phyloP scores from a whole-genome alignment of 352 stramenopile genomes.

The Phytopythium chamaehyphon region DNA sequence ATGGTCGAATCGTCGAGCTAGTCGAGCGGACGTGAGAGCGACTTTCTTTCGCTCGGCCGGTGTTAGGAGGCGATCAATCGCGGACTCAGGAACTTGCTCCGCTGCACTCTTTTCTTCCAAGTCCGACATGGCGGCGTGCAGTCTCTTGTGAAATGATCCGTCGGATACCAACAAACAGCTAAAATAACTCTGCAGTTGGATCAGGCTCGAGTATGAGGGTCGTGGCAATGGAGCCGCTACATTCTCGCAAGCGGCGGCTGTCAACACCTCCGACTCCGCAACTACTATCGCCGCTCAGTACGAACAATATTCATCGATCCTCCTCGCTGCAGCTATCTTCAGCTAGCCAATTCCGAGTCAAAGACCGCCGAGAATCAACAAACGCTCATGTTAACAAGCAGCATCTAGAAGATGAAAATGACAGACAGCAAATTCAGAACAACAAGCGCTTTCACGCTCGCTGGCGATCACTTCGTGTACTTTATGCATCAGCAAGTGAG shows the following conservation, averaged over 20 bases:
- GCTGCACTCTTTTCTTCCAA: neutral
- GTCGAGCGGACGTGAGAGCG: conserved; percentile 15
- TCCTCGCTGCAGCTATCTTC: neutral
- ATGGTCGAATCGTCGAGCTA: conserved; percentile 23
- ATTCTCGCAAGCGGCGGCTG: conserved; percentile 16
- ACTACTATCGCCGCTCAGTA: neutral
- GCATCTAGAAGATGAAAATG: conserved; percentile 9
- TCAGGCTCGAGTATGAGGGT: neutral
- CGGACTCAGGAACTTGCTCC: conserved; percentile 16
- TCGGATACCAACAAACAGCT: neutral
- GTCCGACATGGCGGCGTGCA: neutral
- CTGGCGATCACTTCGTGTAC: conserved; percentile 37
- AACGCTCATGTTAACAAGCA: conserved; percentile 14
- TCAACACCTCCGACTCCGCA: conserved; percentile 13
- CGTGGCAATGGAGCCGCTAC: conserved; percentile 2
- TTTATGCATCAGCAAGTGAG: conserved; percentile 44
- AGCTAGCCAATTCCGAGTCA: conserved; percentile 16
- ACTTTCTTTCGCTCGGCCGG: conserved; percentile 36
- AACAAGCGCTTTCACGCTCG: conserved; percentile 30
- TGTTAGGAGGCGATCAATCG: conserved; percentile 31
- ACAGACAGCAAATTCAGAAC: conserved; percentile 33
- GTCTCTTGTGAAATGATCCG: neutral
- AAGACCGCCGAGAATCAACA: conserved; percentile 34
- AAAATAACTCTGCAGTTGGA: neutral
- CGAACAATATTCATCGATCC: neutral